Percentiles rank a stretch among this genome's conserved stretches.
Evolutionary conservation across 345 rosid species (phyloP).

Genomic region (Eucalyptus rudis): DNA sequence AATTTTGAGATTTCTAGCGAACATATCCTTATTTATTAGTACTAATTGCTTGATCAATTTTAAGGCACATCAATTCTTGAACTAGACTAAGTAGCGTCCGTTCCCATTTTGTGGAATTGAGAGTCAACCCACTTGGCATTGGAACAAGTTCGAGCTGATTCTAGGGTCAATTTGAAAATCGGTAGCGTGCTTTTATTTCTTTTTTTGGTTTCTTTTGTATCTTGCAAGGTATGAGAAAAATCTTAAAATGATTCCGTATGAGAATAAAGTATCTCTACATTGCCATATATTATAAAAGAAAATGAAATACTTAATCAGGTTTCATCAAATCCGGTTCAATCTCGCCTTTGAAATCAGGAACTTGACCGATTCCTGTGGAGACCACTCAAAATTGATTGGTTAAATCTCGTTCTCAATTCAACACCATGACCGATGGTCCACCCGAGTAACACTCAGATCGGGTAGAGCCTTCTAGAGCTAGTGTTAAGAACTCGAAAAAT

Average conservation of each 20-base stretch:
- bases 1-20: accelerated
- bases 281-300: accelerated
- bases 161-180: accelerated
- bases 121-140: neutral
- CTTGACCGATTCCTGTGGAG: accelerated
- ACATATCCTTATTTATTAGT: too few species aligned
- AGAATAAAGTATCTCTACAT: neutral
- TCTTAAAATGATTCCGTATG: accelerated
- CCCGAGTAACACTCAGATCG: too few species aligned
- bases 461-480: too few species aligned
- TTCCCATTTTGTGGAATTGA: too few species aligned
- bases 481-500: neutral
- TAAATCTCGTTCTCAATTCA: neutral
- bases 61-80: neutral
- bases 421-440: neutral
- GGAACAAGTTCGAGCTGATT: neutral
- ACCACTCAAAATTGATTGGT: neutral
- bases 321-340: accelerated
- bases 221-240: neutral
- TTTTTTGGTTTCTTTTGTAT: too few species aligned
- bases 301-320: accelerated
- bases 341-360: neutral
- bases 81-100: accelerated
- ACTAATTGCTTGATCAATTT: neutral
- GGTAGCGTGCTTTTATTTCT: neutral